Percentiles rank a stretch among this genome's conserved stretches.
phyloP scores from a whole-genome alignment of 225 moss, liverwort and hornwort species.

The Sphagnum tenellum region DNA sequence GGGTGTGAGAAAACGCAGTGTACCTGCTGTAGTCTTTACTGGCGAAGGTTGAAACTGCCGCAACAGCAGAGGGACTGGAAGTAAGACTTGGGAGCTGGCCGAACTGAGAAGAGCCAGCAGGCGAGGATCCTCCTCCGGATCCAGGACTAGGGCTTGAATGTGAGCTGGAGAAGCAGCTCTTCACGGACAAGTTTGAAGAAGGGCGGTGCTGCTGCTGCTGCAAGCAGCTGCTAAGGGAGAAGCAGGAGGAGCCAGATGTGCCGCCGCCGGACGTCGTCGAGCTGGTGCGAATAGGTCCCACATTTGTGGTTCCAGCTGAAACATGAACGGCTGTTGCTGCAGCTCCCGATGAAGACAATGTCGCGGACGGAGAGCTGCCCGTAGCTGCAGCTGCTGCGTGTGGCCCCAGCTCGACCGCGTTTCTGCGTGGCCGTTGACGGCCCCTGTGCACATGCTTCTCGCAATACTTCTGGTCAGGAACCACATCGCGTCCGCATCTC shows the following conservation, averaged over 20 bases:
- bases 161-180: conserved; percentile 62
- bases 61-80: conserved; percentile 23
- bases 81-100: conserved; percentile 69
- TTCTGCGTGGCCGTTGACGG: conserved; percentile 85
- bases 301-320: no score
- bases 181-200: conserved; percentile 55
- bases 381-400: no score
- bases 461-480: conserved; percentile 98
- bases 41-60: conserved; percentile 62
- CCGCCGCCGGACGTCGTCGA: no score
- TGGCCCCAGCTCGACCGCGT: conserved; percentile 31
- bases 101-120: conserved; percentile 83
- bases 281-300: no score
- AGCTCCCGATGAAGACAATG: no score
- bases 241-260: no score
- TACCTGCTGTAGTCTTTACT: conserved; percentile 72
- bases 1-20: no score
- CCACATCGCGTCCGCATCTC: conserved; percentile 91
- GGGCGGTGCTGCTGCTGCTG: no score
- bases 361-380: no score
- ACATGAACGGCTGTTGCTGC: no score
- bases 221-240: no score
- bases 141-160: conserved; percentile 48
- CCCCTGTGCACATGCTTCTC: conserved; percentile 99
- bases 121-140: conserved; percentile 37